A percentile compares a stretch with the other conserved stretches of the same genome.
Conservation (phyloP, 139 green algal genomes). For the Ettlia oleoabundans region DNA sequence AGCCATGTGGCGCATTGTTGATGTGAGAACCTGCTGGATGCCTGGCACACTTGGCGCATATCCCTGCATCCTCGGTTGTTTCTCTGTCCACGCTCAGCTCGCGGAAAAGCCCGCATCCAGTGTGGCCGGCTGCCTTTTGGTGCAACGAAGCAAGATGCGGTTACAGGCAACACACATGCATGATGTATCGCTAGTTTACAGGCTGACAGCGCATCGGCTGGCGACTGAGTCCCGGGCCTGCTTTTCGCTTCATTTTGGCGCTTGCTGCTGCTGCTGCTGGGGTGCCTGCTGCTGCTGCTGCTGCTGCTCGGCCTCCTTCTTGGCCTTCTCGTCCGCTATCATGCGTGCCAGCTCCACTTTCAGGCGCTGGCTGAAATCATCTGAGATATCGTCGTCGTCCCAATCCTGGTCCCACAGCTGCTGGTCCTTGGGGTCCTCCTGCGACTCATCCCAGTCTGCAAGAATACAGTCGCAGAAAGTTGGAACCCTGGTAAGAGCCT, state of each 20-base stretch:
- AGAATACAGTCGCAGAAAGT: background rate
- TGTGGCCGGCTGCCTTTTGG: too few species aligned
- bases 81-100: too few species aligned
- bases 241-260: background rate
- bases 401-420: conserved; percentile 59
- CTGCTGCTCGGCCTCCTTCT: conserved; percentile 2
- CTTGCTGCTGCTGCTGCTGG: conserved; percentile 1
- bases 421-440: conserved; percentile 44
- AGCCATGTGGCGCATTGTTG: too few species aligned
- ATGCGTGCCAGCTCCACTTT: conserved; percentile 37
- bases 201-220: too few species aligned
- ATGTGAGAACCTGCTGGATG: too few species aligned
- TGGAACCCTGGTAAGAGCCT: background rate
- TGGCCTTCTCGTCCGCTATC: conserved; percentile 3
- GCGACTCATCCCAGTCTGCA: conserved; percentile 39
- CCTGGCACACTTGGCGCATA: too few species aligned
- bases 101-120: too few species aligned
- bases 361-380: conserved; percentile 56
- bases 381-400: conserved; percentile 56
- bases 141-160: too few species aligned
- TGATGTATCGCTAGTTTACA: too few species aligned
- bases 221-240: too few species aligned
- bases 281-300: conserved; percentile 17
- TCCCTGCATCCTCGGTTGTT: too few species aligned
- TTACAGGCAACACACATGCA: too few species aligned